Evolutionary conservation across 352 stramenopile species (phyloP), one percentile per base, ranked within the genome.

Genomic region (Phytophthora hybrid): DNA sequence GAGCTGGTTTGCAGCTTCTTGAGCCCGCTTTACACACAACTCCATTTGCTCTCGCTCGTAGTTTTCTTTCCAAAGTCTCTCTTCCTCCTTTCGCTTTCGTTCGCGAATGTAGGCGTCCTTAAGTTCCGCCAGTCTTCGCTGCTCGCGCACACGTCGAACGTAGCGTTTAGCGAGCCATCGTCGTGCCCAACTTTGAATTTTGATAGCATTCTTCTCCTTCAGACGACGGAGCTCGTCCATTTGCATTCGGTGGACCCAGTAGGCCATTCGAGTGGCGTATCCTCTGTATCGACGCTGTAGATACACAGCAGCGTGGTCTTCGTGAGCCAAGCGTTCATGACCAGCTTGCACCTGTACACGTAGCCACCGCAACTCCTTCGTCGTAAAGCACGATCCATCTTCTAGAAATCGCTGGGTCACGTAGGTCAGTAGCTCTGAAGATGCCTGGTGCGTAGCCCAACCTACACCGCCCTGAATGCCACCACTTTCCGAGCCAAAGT

Each of bases 71-170:
- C 82, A 92, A 44, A 68, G 21, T 18, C 66, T 62, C 26, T 84
- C 74, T 44, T 93, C 79, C 26, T 85, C 76, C 54, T 93, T 91
- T 63, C 76, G 83, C 51, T 74, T 77, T 19, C 81, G 80, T 59
- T 94, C 88, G 9, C 81, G 77, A 19, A 94, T 74, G 46, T 94
- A 92, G 10, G 71, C 74, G 3, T 71, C 73, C 59, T 92, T 92
- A 3, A 91, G 65, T 44, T 85, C 81, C 10, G 83, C 81, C 1
- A 81, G 57, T 18, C 73, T 76, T 16, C 73, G 74, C 26, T 82
- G 75, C 19, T 82, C 73, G 0, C 76, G 67, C 19, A 84, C 31
- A 5, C 53, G 70, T 16, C 59, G 59, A 11, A 87, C 78, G 0
- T 70, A 76, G 0, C 74, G 73, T 7, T 76, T 78, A 9, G 77